Evolutionary conservation across 768 basidiomycete species (phyloP).

Genomic region (Tylopilus balloui): DNA sequence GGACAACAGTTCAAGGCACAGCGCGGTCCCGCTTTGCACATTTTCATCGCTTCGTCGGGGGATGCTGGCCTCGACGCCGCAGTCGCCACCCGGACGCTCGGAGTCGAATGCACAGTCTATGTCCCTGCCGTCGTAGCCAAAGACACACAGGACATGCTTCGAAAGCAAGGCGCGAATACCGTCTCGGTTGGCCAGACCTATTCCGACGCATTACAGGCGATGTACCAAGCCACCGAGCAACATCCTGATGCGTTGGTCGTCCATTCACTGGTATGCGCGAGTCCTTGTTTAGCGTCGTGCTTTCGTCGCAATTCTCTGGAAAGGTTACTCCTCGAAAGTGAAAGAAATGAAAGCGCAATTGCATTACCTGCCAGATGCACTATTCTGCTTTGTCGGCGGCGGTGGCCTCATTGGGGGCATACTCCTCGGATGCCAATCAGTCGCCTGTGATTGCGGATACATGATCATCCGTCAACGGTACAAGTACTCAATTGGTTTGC

Average conservation of each 20-base stretch:
- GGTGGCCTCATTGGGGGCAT: slow-evolving; percentile 69
- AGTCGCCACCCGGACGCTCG: slow-evolving; percentile 51
- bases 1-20: slow-evolving; percentile 50
- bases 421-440: slow-evolving; percentile 57
- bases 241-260: slow-evolving; percentile 42
- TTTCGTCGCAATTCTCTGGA: slow-evolving; percentile 66
- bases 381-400: slow-evolving; percentile 77
- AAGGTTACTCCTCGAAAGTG: slow-evolving; percentile 74
- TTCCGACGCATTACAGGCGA: slow-evolving; percentile 50
- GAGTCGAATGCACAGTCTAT: slow-evolving; percentile 61
- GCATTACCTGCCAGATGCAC: slow-evolving; percentile 54
- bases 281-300: slow-evolving; percentile 46
- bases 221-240: slow-evolving; percentile 40
- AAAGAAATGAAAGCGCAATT: slow-evolving; percentile 57
- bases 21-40: slow-evolving; percentile 53
- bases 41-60: slow-evolving; percentile 72
- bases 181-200: slow-evolving; percentile 57
- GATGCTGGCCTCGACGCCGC: slow-evolving; percentile 77
- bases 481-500: slow-evolving; percentile 1
- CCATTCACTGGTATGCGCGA: not conserved
- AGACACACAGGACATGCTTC: slow-evolving; percentile 48
- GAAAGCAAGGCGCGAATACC: slow-evolving; percentile 51
- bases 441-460: slow-evolving; percentile 63
- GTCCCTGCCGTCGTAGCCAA: slow-evolving; percentile 52
- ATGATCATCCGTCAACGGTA: not conserved